phyloP scores from a whole-genome alignment of 176 grass and related monocot genomes.

The Lolium rigidum region DNA sequence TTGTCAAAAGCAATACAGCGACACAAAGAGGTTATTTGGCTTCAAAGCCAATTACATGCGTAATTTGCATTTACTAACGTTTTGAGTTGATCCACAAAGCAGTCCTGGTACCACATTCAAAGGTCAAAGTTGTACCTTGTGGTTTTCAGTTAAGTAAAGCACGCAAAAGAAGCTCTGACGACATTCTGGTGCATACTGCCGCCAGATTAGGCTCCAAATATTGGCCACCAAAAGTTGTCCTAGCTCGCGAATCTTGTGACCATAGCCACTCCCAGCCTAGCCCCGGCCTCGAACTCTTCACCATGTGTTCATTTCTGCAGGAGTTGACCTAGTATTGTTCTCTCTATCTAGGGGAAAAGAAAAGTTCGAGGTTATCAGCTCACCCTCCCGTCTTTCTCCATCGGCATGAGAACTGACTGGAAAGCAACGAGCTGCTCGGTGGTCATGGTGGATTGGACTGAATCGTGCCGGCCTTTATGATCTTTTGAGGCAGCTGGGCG shows the following conservation, averaged over 20 bases:
- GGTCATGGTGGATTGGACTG: neutral
- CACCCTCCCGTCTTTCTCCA: neutral
- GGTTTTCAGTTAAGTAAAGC: no score
- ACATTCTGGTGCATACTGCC: neutral
- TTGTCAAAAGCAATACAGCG: slow-evolving; percentile 5
- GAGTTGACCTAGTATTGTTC: neutral
- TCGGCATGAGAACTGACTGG: neutral
- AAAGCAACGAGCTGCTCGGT: slow-evolving; percentile 5
- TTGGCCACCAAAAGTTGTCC: neutral
- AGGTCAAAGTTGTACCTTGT: no score
- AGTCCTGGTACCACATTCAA: no score
- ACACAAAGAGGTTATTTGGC: neutral
- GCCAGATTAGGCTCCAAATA: neutral
- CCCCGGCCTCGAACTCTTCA: neutral
- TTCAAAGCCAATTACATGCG: neutral
- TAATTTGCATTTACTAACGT: no score
- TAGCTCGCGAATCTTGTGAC: slow-evolving; percentile 11
- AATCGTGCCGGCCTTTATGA: slow-evolving; percentile 24
- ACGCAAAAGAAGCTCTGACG: neutral
- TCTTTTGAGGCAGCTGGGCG: neutral
- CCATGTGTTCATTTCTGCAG: slow-evolving; percentile 1
- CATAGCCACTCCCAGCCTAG: neutral
- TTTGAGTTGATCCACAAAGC: no score
- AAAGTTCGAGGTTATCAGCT: neutral
- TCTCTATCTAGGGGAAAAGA: neutral